Percentiles rank a stretch among this genome's conserved stretches.
phyloP scores from a whole-genome alignment of 306 rosid species.

The Canavalia ensiformis region DNA sequence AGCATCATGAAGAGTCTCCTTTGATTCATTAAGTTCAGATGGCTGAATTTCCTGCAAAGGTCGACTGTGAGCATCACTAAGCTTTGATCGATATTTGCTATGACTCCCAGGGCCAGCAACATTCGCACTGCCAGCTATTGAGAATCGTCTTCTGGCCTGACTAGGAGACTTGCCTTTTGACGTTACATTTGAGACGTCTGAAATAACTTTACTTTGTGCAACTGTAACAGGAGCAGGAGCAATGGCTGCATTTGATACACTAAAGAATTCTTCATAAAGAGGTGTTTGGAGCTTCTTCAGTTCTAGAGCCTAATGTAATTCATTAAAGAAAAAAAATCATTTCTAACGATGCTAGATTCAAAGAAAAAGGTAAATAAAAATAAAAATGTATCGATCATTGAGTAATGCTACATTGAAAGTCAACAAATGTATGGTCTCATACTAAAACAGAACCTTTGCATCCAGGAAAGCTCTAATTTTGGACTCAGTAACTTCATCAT shows the following conservation, averaged over 20 bases:
- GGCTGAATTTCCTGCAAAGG: constrained; percentile 88
- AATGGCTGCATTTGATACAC: constrained; percentile 66
- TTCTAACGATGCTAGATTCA: constrained; percentile 25
- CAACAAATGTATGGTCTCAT: constrained; percentile 29
- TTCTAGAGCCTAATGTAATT: constrained; percentile 72
- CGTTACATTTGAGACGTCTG: constrained; percentile 57
- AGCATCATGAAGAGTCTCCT: constrained; percentile 58
- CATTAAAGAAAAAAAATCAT: constrained; percentile 35
- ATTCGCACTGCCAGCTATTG: constrained; percentile 57
- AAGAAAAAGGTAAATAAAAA: constrained; percentile 38
- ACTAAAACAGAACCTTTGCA: constrained; percentile 68
- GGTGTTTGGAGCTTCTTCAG: constrained; percentile 89
- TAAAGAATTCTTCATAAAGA: constrained; percentile 81
- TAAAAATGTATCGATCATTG: constrained; percentile 12
- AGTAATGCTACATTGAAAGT: constrained; percentile 35
- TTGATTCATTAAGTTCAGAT: constrained; percentile 69
- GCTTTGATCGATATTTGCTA: constrained; percentile 55
- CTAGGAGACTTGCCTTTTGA: constrained; percentile 74
- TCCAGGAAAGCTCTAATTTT: constrained; percentile 92
- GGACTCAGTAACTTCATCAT: constrained; percentile 86
- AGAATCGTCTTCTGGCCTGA: constrained; percentile 68
- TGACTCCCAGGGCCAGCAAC: constrained; percentile 60
- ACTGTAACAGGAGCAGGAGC: constrained; percentile 53
- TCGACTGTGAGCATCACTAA: constrained; percentile 54
- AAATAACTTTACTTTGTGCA: constrained; percentile 56